Conservation (phyloP, 345 rosid genomes). For the Salix dunnii region DNA sequence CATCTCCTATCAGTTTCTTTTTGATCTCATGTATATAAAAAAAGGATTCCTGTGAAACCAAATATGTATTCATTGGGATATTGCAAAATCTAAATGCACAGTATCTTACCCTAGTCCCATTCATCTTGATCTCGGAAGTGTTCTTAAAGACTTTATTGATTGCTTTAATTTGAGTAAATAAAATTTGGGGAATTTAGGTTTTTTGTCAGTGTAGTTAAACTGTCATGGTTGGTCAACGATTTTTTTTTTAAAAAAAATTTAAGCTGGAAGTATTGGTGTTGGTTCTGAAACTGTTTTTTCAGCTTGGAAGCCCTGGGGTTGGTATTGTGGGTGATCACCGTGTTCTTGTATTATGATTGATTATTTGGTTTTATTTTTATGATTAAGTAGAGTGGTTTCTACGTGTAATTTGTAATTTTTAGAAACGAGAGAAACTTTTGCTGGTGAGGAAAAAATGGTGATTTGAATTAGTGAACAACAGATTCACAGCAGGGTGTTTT, state of each 20-base stretch:
- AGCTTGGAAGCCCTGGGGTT: no score
- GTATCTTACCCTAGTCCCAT: conserved; percentile 51
- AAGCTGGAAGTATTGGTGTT: no score
- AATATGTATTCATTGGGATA: background rate
- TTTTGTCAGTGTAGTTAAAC: no score
- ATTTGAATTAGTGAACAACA: background rate
- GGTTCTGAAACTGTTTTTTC: no score
- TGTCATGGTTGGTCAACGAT: no score
- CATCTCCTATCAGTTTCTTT: no score
- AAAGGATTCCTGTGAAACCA: background rate
- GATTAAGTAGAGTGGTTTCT: background rate
- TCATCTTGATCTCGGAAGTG: conserved; percentile 67
- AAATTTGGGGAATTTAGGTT: no score
- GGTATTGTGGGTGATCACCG: background rate
- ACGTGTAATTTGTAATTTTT: background rate
- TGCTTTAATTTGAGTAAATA: conserved; percentile 62
- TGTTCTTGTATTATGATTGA: background rate
- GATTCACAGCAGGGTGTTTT: background rate
- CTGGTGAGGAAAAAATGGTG: background rate
- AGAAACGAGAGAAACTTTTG: background rate
- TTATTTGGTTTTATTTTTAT: background rate
- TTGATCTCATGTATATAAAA: no score
- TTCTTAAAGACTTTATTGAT: conserved; percentile 56
- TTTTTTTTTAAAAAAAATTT: no score
- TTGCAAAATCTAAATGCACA: no score